Evolutionary conservation across 2,329 filamentous ascomycete species (phyloP), one percentile per base, ranked within the genome.

Genomic region (Colletotrichum orchidophilum): DNA sequence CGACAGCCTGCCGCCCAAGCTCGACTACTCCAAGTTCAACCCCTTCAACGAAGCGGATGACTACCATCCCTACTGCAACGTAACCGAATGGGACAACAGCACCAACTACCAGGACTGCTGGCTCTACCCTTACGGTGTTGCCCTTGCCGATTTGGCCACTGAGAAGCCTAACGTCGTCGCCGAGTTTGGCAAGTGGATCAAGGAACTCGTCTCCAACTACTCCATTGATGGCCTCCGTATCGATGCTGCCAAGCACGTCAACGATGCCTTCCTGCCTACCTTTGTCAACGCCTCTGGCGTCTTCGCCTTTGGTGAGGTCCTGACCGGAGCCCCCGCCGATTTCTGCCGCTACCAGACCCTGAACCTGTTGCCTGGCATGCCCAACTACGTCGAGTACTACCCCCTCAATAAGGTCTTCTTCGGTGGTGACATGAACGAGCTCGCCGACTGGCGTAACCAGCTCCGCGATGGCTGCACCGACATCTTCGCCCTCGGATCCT

Each of bases 181-280:
- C 13, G 80, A 87, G 3, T 88, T 88, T 77, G 81, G 88, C 66
- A 78, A 82, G 26, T 93, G 91, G 92, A 83, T 93, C 75, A 78
- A 77, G 26, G 81, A 81, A 57, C 82, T 93, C 0, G 86, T 93
- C 2, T 77, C 83, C 4, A 88, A 90, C 73, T 93, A 92, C 76
- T 83, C 82, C 21, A 90, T 92, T 81, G 89, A 90, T 76, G 88
- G 89, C 5, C 81, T 90, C 8, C 87, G 89, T 57, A 87, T 91
- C 74, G 89, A 91, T 73, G 90, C 87, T 0, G 88, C 88, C 73
- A 90, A 89, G 79, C 88, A 91, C 77, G 87, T 91, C n/a, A 84
- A 90, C 72, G 85, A 87, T 70, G 83, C 82, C 9, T 92, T 91
- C 78, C 90, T 89, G 82, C 80, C 87, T 0, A 78, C 76, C 0